Conservation (phyloP, 116 monocot genomes). For the Trichopus zeylanicus region DNA sequence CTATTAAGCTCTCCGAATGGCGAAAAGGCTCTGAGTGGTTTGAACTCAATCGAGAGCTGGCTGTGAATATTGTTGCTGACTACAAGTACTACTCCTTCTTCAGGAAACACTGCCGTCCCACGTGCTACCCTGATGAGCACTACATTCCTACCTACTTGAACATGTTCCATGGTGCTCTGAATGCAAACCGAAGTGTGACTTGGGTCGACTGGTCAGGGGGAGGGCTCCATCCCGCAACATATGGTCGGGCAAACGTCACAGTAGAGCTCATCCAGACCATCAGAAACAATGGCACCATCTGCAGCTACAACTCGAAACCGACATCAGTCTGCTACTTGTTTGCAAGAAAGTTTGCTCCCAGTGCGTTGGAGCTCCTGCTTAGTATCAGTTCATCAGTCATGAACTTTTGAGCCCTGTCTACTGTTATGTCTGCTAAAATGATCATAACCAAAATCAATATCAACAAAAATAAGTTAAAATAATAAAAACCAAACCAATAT, state of each 20-base stretch:
- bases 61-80: constrained; percentile 30
- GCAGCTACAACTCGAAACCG: constrained; percentile 31
- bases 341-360: constrained; percentile 49
- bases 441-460: too few relatives aligned
- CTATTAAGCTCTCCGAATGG: constrained; percentile 36
- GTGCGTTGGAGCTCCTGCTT: constrained; percentile 36
- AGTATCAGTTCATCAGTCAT: constrained; percentile 32
- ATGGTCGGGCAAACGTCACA: constrained; percentile 19
- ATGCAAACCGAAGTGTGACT: constrained; percentile 44
- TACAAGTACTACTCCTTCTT: constrained; percentile 35
- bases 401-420: constrained; percentile 41
- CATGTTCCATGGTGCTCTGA: constrained; percentile 42
- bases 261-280: constrained; percentile 28
- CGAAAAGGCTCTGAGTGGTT: constrained; percentile 62
- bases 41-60: constrained; percentile 38
- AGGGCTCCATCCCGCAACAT: constrained; percentile 41
- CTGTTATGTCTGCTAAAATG: too few relatives aligned
- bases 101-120: constrained; percentile 33
- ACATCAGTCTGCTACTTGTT: constrained; percentile 43
- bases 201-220: constrained; percentile 61
- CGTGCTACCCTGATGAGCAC: constrained; percentile 52
- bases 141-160: constrained; percentile 47
- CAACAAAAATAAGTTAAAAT: too few relatives aligned
- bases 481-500: too few relatives aligned
- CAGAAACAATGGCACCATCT: constrained; percentile 36